These are phyloP conservation scores for Colletotrichum eleusines DNA, from an alignment of 2,329 filamentous ascomycete genomes.

Conservation along the genomic window DNA sequence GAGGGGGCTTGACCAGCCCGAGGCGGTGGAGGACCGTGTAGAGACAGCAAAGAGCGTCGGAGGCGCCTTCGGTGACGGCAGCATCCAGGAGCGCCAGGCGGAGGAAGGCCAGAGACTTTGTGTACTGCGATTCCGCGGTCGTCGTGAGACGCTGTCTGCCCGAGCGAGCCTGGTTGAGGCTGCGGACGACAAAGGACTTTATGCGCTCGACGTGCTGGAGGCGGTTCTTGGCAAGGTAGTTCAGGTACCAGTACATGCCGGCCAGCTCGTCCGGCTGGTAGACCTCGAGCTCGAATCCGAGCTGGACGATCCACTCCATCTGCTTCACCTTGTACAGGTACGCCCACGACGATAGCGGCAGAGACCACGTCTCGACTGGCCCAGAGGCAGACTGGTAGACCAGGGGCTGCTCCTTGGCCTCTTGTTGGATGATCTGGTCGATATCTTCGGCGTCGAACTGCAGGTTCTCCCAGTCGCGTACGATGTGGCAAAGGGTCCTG, in stretches of 20 bases:
- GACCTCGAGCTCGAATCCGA: slow-evolving; percentile 93
- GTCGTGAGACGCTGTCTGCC: slow-evolving; percentile 45
- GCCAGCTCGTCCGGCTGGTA: slow-evolving; percentile 88
- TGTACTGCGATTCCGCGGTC: slow-evolving; percentile 57
- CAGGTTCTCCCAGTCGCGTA: slow-evolving; percentile 85
- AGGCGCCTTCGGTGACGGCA: slow-evolving; percentile 69
- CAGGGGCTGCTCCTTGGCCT: slow-evolving; percentile 71
- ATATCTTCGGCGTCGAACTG: slow-evolving; percentile 85
- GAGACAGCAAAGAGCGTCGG: slow-evolving; percentile 68
- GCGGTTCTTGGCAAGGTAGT: slow-evolving; percentile 77
- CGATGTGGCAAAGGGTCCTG: slow-evolving; percentile 87
- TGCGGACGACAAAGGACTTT: slow-evolving; percentile 69
- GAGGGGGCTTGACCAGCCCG: slow-evolving; percentile 61
- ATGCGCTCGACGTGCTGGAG: slow-evolving; percentile 80
- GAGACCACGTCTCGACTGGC: slow-evolving; percentile 69
- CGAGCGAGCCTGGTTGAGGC: slow-evolving; percentile 48
- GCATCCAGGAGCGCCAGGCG: slow-evolving; percentile 74
- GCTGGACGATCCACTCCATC: slow-evolving; percentile 88
- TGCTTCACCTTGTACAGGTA: slow-evolving; percentile 91
- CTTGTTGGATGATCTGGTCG: slow-evolving; percentile 74
- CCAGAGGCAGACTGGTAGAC: slow-evolving; percentile 57
- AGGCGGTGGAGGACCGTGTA: slow-evolving; percentile 76
- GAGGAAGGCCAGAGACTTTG: slow-evolving; percentile 65
- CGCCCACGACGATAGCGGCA: slow-evolving; percentile 87
- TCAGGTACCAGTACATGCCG: slow-evolving; percentile 92